A percentile compares a stretch with the other conserved stretches of the same genome.
These are phyloP conservation scores for Plasmodium coatneyi DNA, from an alignment of 169 alveolate species.

Conservation along the genomic window DNA sequence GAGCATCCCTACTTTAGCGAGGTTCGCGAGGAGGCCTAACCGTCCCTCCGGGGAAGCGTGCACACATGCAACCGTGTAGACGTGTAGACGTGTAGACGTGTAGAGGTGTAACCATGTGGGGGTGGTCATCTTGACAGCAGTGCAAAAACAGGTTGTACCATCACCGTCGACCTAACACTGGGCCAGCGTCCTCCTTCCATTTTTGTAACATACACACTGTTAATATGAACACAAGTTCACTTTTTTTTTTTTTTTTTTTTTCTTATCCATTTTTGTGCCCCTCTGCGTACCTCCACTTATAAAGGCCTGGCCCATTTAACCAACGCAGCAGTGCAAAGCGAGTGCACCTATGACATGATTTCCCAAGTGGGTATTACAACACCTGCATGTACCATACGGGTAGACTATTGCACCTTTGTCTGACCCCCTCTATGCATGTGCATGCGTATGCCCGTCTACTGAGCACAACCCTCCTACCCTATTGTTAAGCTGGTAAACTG, in stretches of 20 bases:
- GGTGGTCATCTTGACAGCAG: neutral
- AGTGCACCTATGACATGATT: neutral
- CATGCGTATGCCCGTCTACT: neutral
- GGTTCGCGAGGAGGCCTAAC: constrained; percentile 75
- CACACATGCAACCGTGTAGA: neutral
- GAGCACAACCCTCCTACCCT: neutral
- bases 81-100: neutral
- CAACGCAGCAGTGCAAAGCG: neutral
- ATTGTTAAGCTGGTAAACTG: neutral
- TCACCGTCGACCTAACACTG: neutral
- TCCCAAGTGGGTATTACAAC: neutral
- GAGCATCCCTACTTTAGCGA: constrained; percentile 96
- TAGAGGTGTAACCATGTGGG: neutral
- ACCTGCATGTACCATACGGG: neutral
- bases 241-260: neutral
- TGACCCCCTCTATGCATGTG: neutral
- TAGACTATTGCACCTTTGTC: neutral
- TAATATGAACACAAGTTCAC: constrained; percentile 24
- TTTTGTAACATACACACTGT: constrained; percentile 6
- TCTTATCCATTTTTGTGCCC: neutral
- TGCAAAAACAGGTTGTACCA: too few relatives aligned
- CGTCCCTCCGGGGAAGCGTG: neutral
- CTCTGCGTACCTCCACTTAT: neutral
- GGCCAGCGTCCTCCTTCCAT: neutral
- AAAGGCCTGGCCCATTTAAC: neutral